These are phyloP conservation scores for Didymella pinodella DNA, from an alignment of 2,329 filamentous ascomycete species.

Conservation along the genomic window DNA sequence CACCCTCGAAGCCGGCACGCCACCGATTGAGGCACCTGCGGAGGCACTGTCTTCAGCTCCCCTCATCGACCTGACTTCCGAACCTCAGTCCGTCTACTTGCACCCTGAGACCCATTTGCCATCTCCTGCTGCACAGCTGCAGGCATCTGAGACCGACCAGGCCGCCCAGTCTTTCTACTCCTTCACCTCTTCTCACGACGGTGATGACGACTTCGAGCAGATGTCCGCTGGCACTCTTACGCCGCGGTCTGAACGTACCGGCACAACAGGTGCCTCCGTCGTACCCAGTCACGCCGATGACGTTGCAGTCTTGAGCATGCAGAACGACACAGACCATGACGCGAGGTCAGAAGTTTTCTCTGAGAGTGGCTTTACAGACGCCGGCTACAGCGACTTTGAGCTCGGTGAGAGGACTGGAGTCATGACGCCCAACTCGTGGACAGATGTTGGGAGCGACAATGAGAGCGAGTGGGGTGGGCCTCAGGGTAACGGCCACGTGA, in stretches of 20 bases:
- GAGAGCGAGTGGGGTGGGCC: constrained; percentile 50
- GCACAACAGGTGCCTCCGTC: constrained; percentile 40
- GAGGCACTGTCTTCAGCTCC: constrained; percentile 7
- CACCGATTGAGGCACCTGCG: constrained; percentile 11
- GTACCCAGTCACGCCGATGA: constrained; percentile 44
- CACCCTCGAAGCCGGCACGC: constrained; percentile 35
- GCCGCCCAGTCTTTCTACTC: constrained; percentile 50
- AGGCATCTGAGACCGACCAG: constrained; percentile 30
- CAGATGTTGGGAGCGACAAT: constrained; percentile 52
- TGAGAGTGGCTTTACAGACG: constrained; percentile 48
- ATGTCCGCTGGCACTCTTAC: constrained; percentile 50
- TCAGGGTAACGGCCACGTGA: constrained; percentile 36
- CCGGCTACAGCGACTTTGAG: constrained; percentile 44
- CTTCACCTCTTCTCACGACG: constrained; percentile 38
- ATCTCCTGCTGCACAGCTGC: constrained; percentile 24
- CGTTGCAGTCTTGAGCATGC: constrained; percentile 47
- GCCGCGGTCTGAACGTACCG: constrained; percentile 48
- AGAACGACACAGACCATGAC: constrained; percentile 46
- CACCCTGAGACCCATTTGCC: constrained; percentile 18
- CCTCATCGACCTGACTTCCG: constrained; percentile 46
- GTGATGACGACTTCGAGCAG: constrained; percentile 35
- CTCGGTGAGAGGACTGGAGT: constrained; percentile 37
- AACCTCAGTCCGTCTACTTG: constrained; percentile 19
- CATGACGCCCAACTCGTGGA: constrained; percentile 51
- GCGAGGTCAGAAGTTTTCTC: constrained; percentile 46